Conservation (phyloP, 331 rosid genomes). For the Arachis monticola region DNA sequence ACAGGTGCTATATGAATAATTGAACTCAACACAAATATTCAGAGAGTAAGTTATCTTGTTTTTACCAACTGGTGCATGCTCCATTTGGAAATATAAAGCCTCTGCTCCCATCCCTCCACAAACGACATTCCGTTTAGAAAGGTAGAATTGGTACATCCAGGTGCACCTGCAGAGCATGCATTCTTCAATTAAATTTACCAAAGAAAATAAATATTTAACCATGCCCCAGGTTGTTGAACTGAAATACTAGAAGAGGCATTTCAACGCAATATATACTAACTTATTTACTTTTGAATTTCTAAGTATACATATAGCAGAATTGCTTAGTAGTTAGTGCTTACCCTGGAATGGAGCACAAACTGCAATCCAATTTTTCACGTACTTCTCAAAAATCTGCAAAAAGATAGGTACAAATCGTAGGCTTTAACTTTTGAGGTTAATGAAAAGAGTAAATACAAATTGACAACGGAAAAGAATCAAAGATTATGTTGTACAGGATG, state of each 20-base stretch:
- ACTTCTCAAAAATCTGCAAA: conserved; percentile 93
- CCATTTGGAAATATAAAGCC: conserved; percentile 91
- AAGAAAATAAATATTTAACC: conserved; percentile 22
- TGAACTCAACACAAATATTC: conserved; percentile 30
- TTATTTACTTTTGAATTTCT: conserved; percentile 11
- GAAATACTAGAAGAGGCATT: conserved; percentile 22
- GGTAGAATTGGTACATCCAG: conserved; percentile 76
- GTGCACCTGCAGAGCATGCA: conserved; percentile 77
- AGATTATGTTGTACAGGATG: not conserved
- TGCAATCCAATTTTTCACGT: conserved; percentile 95
- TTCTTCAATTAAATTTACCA: conserved; percentile 17
- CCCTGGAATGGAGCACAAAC: conserved; percentile 96
- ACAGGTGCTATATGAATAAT: not conserved
- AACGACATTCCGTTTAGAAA: conserved; percentile 93
- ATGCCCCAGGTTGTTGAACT: conserved; percentile 24
- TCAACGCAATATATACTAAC: conserved; percentile 30
- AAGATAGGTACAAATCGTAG: conserved; percentile 21
- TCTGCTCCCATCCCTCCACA: conserved; percentile 93
- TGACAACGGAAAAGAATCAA: conserved; percentile 8
- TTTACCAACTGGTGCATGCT: conserved; percentile 98
- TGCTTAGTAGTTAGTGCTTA: conserved; percentile 32
- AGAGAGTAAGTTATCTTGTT: conserved; percentile 32
- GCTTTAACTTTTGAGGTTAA: conserved; percentile 20
- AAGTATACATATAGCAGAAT: conserved; percentile 32
- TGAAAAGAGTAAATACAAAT: conserved; percentile 10